A percentile compares a stretch with the other conserved stretches of the same genome.
phyloP scores from a whole-genome alignment of 176 grass and related monocot genomes.

The Urochloa ruziziensis region DNA sequence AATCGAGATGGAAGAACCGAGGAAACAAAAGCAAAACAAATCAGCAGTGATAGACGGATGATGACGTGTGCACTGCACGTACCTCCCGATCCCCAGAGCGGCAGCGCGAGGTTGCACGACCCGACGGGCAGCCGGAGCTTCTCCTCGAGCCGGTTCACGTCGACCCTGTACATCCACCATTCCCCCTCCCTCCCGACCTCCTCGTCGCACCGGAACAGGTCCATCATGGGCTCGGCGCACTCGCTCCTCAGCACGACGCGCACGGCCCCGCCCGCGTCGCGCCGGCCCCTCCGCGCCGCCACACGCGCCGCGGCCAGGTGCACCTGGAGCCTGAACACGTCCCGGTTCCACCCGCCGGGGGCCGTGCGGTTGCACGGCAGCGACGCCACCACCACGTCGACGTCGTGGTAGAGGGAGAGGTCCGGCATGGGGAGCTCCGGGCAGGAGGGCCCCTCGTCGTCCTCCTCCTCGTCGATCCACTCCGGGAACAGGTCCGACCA shows the following conservation, averaged over 20 bases:
- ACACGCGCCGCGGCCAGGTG: constrained; percentile 64
- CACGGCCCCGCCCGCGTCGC: constrained; percentile 35
- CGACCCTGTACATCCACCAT: constrained; percentile 75
- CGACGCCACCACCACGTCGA: constrained; percentile 70
- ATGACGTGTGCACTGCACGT: background rate
- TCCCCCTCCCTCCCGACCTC: constrained; percentile 46
- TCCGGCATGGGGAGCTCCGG: constrained; percentile 92
- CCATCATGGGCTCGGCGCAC: constrained; percentile 90
- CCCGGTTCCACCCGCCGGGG: constrained; percentile 47
- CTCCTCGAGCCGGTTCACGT: constrained; percentile 58
- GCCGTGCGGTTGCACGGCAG: constrained; percentile 58
- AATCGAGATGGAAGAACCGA: background rate
- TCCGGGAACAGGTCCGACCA: constrained; percentile 89
- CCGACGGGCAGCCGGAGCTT: constrained; percentile 73
- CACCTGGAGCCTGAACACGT: constrained; percentile 84
- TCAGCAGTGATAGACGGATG: background rate
- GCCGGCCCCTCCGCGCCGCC: constrained; percentile 44
- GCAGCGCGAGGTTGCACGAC: constrained; percentile 64
- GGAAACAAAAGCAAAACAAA: too few relatives aligned
- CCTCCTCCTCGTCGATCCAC: constrained; percentile 94
- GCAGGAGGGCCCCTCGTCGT: constrained; percentile 59
- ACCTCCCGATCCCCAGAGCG: constrained; percentile 69
- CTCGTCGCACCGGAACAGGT: constrained; percentile 91
- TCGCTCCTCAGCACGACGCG: constrained; percentile 58
- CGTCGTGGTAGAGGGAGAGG: constrained; percentile 29